Base-by-base conservation (phyloP, 1,284 basidiomycete genomes). In the Moniliella sp. region DNA sequence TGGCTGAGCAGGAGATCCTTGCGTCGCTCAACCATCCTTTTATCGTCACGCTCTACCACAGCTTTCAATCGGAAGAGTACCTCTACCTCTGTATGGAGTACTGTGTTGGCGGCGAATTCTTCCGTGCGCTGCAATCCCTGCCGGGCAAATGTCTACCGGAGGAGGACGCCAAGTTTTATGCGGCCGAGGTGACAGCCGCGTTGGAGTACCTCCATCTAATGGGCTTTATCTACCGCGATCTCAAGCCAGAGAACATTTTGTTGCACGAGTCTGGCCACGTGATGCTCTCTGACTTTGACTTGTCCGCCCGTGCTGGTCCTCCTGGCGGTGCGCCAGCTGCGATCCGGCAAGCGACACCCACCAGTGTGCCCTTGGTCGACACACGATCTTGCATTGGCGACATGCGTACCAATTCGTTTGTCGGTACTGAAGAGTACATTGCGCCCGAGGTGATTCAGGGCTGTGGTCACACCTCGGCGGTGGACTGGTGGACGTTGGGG, bases 371-470 rank as follows among this genome's bases (percentile, higher is more conserved):
- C 25, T 66, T 91, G 50, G 76, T 99, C 48, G 88, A 99, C 65
- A 99, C 91, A 5, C 77, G 83, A 65, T 80, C 79, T 30, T 97
- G 91, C 65, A 93, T 88, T 37, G 84, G 78, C 28, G 82, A 94
- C 64, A 86, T 97, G 66, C 72, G 91, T 55, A 93, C 91, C 21
- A 97, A 97, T 64, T 94, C 86, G n/a, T 94, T 94, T 64, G 88
- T 97, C 44, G 88, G 88, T 23, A 97, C 88, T 19, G 88, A 94
- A 70, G 86, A 94, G 65, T 94, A 97, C n/a, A 94, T 94, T 57
- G 86, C 88, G 27, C 88, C 88, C 40, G 88, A 94, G 66, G 91
- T 99, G 38, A 97, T 99, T 61, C 80, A 83, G 55, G 86, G 84
- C 28, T 75, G 81, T 60, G 91, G 91, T 10, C 91, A 99, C 64